These are phyloP conservation scores for Fusarium haematococcum DNA, from an alignment of 2,329 filamentous ascomycete species.

Conservation along the genomic window DNA sequence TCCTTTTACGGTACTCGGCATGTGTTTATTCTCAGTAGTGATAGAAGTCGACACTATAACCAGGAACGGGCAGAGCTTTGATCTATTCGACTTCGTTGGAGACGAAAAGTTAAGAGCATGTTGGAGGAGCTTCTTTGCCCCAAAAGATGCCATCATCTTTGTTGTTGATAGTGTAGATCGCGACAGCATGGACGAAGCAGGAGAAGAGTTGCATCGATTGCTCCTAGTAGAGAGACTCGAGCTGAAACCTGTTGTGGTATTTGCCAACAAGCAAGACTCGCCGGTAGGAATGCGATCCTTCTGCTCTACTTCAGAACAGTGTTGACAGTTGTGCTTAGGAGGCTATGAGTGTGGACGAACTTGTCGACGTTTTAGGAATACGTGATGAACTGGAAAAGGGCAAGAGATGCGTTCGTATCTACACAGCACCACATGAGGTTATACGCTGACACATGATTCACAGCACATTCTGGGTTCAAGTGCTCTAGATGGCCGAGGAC, in stretches of 20 bases:
- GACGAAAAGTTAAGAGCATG: neutral
- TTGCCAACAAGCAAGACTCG: constrained; percentile 21
- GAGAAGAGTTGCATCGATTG: neutral
- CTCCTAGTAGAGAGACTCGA: constrained; percentile 1
- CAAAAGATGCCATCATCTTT: neutral
- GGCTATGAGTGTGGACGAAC: neutral
- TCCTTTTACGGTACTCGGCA: neutral
- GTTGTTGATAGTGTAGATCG: constrained; percentile 4
- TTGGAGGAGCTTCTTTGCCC: constrained; percentile 5
- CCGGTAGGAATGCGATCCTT: neutral
- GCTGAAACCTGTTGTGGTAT: constrained; percentile 1
- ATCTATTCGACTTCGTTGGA: constrained; percentile 6
- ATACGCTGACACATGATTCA: neutral
- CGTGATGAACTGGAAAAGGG: neutral
- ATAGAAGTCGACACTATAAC: neutral
- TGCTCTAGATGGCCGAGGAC: neutral
- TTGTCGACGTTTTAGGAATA: neutral
- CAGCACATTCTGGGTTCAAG: neutral
- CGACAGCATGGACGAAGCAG: neutral
- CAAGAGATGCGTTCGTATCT: neutral
- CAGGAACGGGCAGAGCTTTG: neutral
- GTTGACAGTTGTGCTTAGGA: neutral
- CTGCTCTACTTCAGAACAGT: neutral
- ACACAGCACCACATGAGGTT: neutral
- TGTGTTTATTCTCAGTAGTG: neutral